phyloP scores from a whole-genome alignment of 2,329 filamentous ascomycete genomes.

The Pestalotiopsis sp. region DNA sequence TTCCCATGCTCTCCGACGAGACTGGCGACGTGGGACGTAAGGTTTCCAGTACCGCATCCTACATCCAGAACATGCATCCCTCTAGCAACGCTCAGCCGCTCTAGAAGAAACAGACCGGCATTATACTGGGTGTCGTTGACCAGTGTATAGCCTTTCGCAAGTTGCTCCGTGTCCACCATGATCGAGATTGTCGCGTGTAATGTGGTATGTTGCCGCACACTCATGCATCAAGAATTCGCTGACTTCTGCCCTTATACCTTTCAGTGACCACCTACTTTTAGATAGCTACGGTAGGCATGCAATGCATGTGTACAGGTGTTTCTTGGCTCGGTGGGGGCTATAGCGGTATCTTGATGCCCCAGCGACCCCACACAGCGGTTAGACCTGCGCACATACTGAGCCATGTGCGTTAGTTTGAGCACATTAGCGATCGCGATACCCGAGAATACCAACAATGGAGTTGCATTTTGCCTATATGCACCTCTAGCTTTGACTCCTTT shows the following conservation, averaged over 20 bases:
- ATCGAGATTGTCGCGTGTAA: background rate
- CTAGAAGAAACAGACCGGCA: slow-evolving; percentile 27
- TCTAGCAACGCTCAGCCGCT: slow-evolving; percentile 20
- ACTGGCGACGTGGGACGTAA: slow-evolving; percentile 27
- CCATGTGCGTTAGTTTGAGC: background rate
- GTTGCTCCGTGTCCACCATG: slow-evolving; percentile 27
- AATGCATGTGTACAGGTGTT: too few relatives aligned
- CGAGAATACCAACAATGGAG: background rate
- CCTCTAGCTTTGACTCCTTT: too few relatives aligned
- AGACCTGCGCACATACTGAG: background rate
- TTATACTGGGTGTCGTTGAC: slow-evolving; percentile 28
- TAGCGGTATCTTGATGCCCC: background rate
- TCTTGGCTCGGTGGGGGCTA: too few relatives aligned
- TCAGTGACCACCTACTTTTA: too few relatives aligned
- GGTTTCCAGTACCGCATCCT: slow-evolving; percentile 36
- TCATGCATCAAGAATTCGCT: background rate
- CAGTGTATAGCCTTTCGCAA: slow-evolving; percentile 29
- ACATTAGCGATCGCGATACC: background rate
- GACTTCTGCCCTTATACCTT: background rate
- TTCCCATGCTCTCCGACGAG: slow-evolving; percentile 22
- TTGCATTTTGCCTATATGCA: too few relatives aligned
- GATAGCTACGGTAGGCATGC: too few relatives aligned
- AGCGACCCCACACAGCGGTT: background rate
- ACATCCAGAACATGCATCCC: slow-evolving; percentile 33
- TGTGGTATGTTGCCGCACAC: background rate